Evolutionary conservation across 805 yeast species (phyloP).

Genomic region (Lipomyces mesembrius): DNA sequence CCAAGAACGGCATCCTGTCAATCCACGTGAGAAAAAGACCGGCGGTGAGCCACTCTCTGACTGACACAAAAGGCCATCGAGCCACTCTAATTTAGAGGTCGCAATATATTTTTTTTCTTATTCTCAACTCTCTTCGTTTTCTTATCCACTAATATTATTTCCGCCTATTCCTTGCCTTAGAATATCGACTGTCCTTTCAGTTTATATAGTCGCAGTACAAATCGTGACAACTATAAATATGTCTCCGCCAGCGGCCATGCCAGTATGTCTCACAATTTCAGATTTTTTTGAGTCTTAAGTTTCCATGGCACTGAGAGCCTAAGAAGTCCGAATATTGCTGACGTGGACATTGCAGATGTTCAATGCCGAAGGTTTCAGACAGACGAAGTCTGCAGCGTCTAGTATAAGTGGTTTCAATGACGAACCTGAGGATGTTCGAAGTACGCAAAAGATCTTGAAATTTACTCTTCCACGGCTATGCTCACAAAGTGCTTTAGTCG

Average conservation of each 20-base stretch:
- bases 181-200: background rate
- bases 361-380: conserved; percentile 24
- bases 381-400: conserved; percentile 25
- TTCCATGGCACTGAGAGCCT: background rate
- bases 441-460: conserved; percentile 15
- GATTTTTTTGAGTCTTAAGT: background rate
- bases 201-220: background rate
- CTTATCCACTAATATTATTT: background rate
- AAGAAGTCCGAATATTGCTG: background rate
- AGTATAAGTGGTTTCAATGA: conserved; percentile 30
- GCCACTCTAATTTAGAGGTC: too few species aligned
- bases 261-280: background rate
- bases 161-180: background rate
- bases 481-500: conserved; percentile 18
- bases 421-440: conserved; percentile 41
- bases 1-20: too few species aligned
- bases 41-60: too few species aligned
- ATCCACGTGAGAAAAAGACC: too few species aligned
- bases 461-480: background rate
- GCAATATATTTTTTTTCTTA: too few species aligned
- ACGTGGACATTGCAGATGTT: conserved; percentile 25
- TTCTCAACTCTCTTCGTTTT: too few species aligned
- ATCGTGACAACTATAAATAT: background rate
- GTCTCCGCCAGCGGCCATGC: conserved; percentile 1
- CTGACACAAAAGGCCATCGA: too few species aligned